These are phyloP conservation scores for Alternaria ventricosa DNA, from an alignment of 2,329 filamentous ascomycete species.

Conservation along the genomic window DNA sequence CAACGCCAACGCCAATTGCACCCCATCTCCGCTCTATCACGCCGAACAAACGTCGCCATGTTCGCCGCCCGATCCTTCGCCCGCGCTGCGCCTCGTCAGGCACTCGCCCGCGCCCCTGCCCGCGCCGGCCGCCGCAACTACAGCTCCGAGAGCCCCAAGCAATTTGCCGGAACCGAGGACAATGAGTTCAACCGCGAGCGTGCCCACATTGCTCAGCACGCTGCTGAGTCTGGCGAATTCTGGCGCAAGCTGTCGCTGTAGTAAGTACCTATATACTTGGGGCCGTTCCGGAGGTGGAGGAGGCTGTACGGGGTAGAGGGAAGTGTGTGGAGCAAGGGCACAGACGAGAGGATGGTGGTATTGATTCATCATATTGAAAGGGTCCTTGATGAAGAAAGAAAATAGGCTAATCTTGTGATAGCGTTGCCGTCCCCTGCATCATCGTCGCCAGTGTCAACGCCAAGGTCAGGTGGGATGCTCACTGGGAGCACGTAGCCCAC, in stretches of 20 bases:
- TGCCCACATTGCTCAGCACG: slow-evolving; percentile 88
- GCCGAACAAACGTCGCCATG: slow-evolving; percentile 35
- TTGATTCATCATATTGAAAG: background rate
- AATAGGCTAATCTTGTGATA: slow-evolving; percentile 51
- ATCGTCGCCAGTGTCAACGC: slow-evolving; percentile 79
- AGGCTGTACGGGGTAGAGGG: background rate
- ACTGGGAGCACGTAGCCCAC: slow-evolving; percentile 96
- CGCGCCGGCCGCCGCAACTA: slow-evolving; percentile 74
- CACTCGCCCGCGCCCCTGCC: slow-evolving; percentile 61
- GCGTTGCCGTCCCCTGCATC: slow-evolving; percentile 76
- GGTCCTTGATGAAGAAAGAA: background rate
- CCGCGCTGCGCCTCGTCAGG: slow-evolving; percentile 62
- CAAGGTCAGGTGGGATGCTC: slow-evolving; percentile 89
- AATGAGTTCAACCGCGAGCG: slow-evolving; percentile 96
- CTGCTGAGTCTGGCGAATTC: slow-evolving; percentile 81
- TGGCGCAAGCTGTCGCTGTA: slow-evolving; percentile 97
- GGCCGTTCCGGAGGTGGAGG: background rate
- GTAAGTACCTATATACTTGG: slow-evolving; percentile 62
- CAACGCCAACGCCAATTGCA: slow-evolving; percentile 29
- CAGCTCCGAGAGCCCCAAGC: slow-evolving; percentile 65
- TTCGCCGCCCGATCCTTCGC: slow-evolving; percentile 41
- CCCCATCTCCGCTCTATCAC: slow-evolving; percentile 44
- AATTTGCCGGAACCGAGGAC: slow-evolving; percentile 69
- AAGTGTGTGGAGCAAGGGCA: background rate
- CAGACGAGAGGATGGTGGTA: background rate